A percentile compares a stretch with the other conserved stretches of the same genome.
These are phyloP conservation scores for Coemansia sp. DNA, from an alignment of 192 early-diverging fungal genomes.

Conservation along the genomic window DNA sequence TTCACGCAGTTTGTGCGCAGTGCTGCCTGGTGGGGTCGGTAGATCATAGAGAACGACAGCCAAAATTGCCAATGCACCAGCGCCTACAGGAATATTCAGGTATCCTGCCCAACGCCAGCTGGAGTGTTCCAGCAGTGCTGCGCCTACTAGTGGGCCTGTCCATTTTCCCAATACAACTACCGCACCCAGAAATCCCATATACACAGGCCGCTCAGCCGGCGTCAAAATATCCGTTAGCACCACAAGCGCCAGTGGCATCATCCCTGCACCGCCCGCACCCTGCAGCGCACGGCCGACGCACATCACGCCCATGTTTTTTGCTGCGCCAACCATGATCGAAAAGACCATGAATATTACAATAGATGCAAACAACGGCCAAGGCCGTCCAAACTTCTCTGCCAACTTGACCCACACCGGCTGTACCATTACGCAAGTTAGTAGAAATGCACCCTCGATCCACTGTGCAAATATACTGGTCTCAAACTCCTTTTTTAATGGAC, in stretches of 20 bases:
- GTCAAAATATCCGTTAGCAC: conserved; percentile 75
- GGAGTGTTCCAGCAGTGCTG: conserved; percentile 60
- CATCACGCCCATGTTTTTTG: conserved; percentile 48
- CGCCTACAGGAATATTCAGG: conserved; percentile 73
- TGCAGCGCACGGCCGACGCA: conserved; percentile 70
- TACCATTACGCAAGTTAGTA: conserved; percentile 67
- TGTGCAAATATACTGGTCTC: conserved; percentile 60
- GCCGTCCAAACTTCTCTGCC: conserved; percentile 69
- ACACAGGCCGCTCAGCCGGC: conserved; percentile 65
- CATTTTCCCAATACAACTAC: conserved; percentile 64
- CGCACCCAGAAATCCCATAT: conserved; percentile 63
- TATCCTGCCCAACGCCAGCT: conserved; percentile 74
- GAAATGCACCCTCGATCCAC: conserved; percentile 80
- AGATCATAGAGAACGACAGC: conserved; percentile 60
- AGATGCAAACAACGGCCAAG: conserved; percentile 36
- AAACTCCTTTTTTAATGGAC: conserved; percentile 69
- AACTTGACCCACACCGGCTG: conserved; percentile 82
- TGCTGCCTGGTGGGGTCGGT: conserved; percentile 39
- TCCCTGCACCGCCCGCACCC: conserved; percentile 69
- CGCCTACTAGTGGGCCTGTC: conserved; percentile 69
- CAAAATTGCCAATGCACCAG: conserved; percentile 56
- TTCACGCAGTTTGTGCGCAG: conserved; percentile 41
- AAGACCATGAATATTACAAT: conserved; percentile 50
- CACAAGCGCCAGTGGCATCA: conserved; percentile 67
- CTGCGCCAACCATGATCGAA: conserved; percentile 50